A percentile compares a stretch with the other conserved stretches of the same genome.
Evolutionary conservation across 1,284 basidiomycete species (phyloP).

Genomic region (Fomitopsis betulina): DNA sequence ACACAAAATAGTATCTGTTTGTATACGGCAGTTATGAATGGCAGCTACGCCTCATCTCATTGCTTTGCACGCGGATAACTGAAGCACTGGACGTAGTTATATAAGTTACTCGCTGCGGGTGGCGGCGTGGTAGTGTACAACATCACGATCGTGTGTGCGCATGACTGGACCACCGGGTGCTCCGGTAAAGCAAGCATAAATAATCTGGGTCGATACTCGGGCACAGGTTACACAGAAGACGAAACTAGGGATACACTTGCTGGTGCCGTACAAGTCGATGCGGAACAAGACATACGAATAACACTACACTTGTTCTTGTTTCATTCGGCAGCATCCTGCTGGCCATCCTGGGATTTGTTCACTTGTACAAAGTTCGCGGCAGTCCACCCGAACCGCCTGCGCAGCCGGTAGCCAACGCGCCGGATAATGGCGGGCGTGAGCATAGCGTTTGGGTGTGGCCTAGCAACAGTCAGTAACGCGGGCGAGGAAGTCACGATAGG

Average conservation of each 20-base stretch:
- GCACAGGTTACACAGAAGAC: neutral
- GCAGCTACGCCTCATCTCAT: too few relatives aligned
- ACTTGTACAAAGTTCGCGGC: neutral
- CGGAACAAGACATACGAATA: neutral
- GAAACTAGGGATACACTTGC: conserved; percentile 2
- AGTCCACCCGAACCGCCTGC: neutral
- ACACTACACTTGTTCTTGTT: neutral
- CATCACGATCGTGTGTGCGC: too few relatives aligned
- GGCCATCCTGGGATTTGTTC: neutral
- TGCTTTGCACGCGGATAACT: too few relatives aligned
- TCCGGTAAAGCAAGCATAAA: neutral
- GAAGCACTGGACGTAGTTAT: too few relatives aligned
- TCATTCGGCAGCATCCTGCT: neutral
- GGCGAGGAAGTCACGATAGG: neutral
- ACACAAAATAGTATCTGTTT: too few relatives aligned
- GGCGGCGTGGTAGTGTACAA: too few relatives aligned
- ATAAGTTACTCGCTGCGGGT: too few relatives aligned
- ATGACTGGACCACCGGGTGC: neutral
- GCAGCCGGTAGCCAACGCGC: neutral
- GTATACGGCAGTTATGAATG: too few relatives aligned
- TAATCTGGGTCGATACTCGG: neutral
- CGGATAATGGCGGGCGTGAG: conserved; percentile 1
- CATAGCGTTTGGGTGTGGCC: neutral
- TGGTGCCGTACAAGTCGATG: neutral
- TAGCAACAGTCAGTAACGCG: neutral